Percentiles rank a stretch among this genome's conserved stretches.
These are phyloP conservation scores for Solanum neorickii DNA, from an alignment of 257 asterid species.

Conservation along the genomic window DNA sequence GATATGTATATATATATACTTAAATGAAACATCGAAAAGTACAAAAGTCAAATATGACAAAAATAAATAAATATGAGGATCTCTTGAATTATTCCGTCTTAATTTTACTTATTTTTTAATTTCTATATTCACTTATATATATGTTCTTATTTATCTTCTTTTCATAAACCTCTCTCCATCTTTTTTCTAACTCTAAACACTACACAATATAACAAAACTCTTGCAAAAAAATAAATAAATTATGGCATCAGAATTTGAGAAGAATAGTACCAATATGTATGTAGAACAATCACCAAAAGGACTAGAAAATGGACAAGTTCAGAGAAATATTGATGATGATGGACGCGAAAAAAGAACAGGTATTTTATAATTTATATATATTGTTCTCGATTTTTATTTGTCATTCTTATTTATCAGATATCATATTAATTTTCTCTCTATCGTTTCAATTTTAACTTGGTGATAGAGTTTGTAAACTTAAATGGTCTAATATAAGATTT, in stretches of 20 bases:
- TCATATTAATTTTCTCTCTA: not conserved
- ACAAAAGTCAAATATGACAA: not conserved
- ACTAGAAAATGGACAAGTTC: not conserved
- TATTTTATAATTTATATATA: not conserved
- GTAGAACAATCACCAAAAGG: not conserved
- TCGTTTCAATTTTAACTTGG: not conserved
- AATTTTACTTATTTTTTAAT: not conserved
- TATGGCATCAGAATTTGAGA: not conserved
- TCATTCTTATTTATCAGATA: not conserved
- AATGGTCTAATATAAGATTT: not conserved
- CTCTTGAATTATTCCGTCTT: not conserved
- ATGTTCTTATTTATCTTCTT: not conserved
- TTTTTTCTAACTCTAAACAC: not conserved
- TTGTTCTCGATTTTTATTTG: not conserved
- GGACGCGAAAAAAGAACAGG: slow-evolving; percentile 5
- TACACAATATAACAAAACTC: not conserved
- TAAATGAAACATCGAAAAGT: not conserved
- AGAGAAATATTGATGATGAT: not conserved
- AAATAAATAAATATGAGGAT: not conserved
- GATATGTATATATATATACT: not conserved
- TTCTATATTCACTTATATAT: not conserved
- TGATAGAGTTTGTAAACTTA: not conserved
- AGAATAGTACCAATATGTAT: not conserved
- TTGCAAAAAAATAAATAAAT: not conserved
- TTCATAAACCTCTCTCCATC: not conserved